A percentile compares a stretch with the other conserved stretches of the same genome.
Evolutionary conservation across 306 rosid genomes (phyloP).

Genomic region (Quercus berberidifolia): DNA sequence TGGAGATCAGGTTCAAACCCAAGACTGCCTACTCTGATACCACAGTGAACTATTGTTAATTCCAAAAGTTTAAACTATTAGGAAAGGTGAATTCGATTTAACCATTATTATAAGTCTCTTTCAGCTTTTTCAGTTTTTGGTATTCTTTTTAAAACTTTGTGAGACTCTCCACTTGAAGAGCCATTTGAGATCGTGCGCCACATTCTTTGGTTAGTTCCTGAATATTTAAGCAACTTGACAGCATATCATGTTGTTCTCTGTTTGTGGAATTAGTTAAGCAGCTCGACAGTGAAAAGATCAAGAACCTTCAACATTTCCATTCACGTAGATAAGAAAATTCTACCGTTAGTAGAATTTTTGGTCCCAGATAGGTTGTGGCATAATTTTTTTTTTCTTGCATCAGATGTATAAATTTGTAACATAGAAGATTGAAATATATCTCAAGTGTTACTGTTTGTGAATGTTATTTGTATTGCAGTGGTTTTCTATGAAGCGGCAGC

Average conservation of each 20-base stretch:
- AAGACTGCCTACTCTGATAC: no score
- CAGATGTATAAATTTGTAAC: slow-evolving; percentile 4
- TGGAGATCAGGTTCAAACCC: no score
- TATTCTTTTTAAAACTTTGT: background rate
- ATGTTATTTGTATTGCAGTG: slow-evolving; percentile 54
- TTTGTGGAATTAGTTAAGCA: background rate
- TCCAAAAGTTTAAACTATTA: no score
- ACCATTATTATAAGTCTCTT: no score
- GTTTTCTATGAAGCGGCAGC: slow-evolving; percentile 90
- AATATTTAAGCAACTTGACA: background rate
- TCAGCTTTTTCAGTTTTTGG: background rate
- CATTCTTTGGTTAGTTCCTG: background rate
- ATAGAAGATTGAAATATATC: slow-evolving; percentile 14
- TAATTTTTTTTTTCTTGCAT: background rate
- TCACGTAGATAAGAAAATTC: no score
- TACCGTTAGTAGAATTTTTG: background rate
- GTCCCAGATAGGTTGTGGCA: background rate
- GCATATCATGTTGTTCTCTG: background rate
- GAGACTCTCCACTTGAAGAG: background rate
- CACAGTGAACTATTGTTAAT: no score
- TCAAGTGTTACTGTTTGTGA: slow-evolving; percentile 14
- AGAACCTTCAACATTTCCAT: no score
- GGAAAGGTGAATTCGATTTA: no score
- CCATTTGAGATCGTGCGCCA: background rate
- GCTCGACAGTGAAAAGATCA: no score